phyloP scores from a whole-genome alignment of 768 basidiomycete species.

The Collybia nuda region DNA sequence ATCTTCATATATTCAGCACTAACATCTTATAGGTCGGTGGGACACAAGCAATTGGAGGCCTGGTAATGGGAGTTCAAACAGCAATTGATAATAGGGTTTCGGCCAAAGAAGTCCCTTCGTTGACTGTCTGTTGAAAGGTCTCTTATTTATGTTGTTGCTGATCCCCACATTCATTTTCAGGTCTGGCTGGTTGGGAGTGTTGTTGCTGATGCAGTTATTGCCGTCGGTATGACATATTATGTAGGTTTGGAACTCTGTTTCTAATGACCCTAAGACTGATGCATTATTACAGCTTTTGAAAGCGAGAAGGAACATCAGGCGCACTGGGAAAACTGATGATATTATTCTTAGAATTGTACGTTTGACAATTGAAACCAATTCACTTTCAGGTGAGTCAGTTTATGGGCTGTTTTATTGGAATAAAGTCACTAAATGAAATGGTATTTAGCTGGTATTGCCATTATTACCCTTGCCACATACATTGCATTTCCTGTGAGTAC shows the following conservation, averaged over 20 bases:
- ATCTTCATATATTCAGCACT: not conserved
- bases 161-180: not conserved
- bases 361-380: conserved; percentile 15
- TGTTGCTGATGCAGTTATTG: not conserved
- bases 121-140: not conserved
- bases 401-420: not conserved
- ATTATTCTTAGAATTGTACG: conserved; percentile 10
- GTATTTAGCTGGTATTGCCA: conserved; percentile 10
- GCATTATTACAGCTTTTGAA: not conserved
- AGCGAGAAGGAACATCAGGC: not conserved
- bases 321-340: not conserved
- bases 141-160: not conserved
- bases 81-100: too few relatives aligned
- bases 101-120: not conserved
- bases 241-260: conserved; percentile 6
- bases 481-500: not conserved
- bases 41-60: too few relatives aligned
- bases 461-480: conserved; percentile 2
- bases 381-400: conserved; percentile 8
- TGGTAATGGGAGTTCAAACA: too few relatives aligned
- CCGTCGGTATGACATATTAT: not conserved
- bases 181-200: not conserved
- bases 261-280: too few relatives aligned
- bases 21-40: conserved; percentile 4
- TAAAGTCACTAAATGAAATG: not conserved